Conservation (phyloP, 2,329 filamentous ascomycete genomes). For the Colletotrichum melonis region DNA sequence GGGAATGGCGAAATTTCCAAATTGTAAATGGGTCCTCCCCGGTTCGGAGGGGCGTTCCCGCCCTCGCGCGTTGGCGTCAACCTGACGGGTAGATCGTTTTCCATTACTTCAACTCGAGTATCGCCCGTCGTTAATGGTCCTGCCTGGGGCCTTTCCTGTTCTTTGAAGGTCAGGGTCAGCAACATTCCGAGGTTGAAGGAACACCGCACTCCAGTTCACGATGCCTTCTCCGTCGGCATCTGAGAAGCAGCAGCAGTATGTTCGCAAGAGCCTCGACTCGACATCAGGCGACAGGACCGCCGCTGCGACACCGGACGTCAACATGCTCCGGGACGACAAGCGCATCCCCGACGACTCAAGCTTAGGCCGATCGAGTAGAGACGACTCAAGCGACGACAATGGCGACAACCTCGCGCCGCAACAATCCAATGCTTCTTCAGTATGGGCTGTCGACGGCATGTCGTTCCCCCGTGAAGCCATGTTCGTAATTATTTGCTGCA, state of each 20-base stretch:
- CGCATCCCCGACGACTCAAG: constrained; percentile 11
- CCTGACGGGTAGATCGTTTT: background rate
- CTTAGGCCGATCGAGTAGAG: background rate
- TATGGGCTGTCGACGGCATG: constrained; percentile 25
- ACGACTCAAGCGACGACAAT: background rate
- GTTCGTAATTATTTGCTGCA: constrained; percentile 57
- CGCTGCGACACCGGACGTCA: constrained; percentile 22
- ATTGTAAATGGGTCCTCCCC: background rate
- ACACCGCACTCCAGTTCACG: background rate
- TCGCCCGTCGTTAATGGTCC: background rate
- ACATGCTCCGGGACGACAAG: constrained; percentile 14
- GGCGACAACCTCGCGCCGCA: constrained; percentile 6
- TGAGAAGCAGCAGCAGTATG: constrained; percentile 4
- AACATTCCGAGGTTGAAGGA: background rate
- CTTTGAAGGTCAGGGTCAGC: background rate
- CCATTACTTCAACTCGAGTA: constrained; percentile 1
- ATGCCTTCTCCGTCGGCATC: constrained; percentile 19
- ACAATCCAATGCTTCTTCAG: constrained; percentile 6
- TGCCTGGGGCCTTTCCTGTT: background rate
- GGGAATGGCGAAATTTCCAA: constrained; percentile 4
- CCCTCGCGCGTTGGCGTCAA: constrained; percentile 12
- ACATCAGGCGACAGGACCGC: constrained; percentile 16
- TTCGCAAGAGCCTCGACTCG: constrained; percentile 1
- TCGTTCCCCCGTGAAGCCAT: constrained; percentile 45
- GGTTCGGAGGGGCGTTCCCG: background rate